Evolutionary conservation across 768 basidiomycete genomes (phyloP).

Genomic region (Coprinellus micaceus): DNA sequence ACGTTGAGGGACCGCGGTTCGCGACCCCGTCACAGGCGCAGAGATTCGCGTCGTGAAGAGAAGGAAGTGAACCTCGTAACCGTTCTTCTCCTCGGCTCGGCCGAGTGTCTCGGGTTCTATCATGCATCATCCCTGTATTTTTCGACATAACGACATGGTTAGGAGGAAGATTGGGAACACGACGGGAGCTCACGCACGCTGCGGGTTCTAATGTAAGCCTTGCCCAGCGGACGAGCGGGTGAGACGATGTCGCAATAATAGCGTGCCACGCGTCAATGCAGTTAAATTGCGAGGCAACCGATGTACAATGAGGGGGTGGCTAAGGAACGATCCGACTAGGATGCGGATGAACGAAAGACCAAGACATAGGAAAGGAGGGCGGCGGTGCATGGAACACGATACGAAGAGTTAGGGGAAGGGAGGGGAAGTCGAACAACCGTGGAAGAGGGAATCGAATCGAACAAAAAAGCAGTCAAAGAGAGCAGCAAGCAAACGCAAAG

Average conservation of each 20-base stretch:
- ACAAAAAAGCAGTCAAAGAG: background rate
- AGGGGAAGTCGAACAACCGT: background rate
- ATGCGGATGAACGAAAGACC: background rate
- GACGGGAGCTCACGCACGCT: background rate
- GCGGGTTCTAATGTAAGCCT: too few species aligned
- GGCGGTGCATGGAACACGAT: background rate
- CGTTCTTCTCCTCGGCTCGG: background rate
- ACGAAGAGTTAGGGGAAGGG: background rate
- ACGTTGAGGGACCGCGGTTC: too few species aligned
- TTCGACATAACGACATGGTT: background rate
- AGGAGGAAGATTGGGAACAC: background rate
- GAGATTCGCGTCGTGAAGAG: too few species aligned
- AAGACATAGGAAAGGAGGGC: background rate
- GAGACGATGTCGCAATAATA: too few species aligned
- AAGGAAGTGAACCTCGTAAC: too few species aligned
- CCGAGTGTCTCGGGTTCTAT: background rate
- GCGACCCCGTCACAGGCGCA: too few species aligned
- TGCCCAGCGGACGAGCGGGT: too few species aligned
- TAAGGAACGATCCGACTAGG: constrained; percentile 2
- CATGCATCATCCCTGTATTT: background rate
- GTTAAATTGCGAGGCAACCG: background rate
- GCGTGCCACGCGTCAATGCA: too few species aligned
- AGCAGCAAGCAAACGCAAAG: constrained; percentile 1
- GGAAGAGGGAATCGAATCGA: background rate
- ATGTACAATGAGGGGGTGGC: constrained; percentile 3